Base-by-base conservation (phyloP, 2,329 filamentous ascomycete genomes). In the Monilinia polystroma region DNA sequence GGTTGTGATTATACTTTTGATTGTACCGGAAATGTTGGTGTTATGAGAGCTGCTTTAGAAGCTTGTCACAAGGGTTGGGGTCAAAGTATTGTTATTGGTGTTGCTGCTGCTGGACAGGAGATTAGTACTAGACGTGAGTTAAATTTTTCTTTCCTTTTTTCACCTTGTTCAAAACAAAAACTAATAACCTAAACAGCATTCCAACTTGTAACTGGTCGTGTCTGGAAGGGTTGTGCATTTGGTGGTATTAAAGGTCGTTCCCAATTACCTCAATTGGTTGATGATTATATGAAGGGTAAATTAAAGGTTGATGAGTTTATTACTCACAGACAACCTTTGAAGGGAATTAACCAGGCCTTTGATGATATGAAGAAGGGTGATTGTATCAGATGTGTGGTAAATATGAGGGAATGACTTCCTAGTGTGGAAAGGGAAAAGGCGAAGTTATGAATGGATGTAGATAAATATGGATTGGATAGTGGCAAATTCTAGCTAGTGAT, bases 281-380 rank as follows among this genome's bases (percentile, higher is more conserved):
- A 87, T 72, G 94, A 98, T 80, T 99, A 99, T 82, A 84, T 96
- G 79, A 85, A 85, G 64, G 93, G 93, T 74, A 86, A 90, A 77
- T 89, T 99, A 77, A 98, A 97, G 88, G 95, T 98, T 56, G 94
- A 98, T 78, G 95, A 99, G 83, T 98, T 98, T 83, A 98, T 99
- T 82, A 99, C 95, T 43, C 95, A 99, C 83, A 88, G 93, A 74
- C 92, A 96, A 82, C 85, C 84, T 4, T 83, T 99, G 55, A 81
- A 82, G 68, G 87, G 90, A 75, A 96, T 99, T 80, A 98, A 98
- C 84, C 82, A 84, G 63, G 94, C 93, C 26, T 99, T 97, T 76
- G 87, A 92, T 71, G 87, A 90, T 74, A 99, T 99, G 95, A 96
- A 97, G 85, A 85, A 88, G 68, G 95, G 95, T 68, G 93, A 98